A percentile compares a stretch with the other conserved stretches of the same genome.
Evolutionary conservation across 2,329 filamentous ascomycete species (phyloP).

Genomic region (Fusarium abutilonis): DNA sequence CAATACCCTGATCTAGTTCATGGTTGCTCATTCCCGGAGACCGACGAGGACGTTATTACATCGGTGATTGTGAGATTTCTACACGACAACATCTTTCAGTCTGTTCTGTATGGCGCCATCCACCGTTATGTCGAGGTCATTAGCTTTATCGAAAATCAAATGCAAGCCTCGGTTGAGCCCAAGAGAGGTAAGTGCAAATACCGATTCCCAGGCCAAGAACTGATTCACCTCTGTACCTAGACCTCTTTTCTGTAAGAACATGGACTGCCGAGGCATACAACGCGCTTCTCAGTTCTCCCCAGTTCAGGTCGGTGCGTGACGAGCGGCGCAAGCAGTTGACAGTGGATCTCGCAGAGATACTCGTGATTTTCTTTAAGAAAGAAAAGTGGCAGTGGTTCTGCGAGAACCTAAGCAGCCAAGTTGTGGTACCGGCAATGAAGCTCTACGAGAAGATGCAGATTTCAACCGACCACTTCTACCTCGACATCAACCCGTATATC

Average conservation of each 20-base stretch:
- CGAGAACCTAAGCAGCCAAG: constrained; percentile 40
- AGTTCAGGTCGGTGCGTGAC: constrained; percentile 44
- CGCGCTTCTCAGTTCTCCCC: constrained; percentile 48
- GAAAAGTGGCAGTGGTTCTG: constrained; percentile 40
- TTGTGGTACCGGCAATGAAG: constrained; percentile 50
- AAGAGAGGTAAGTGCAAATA: constrained; percentile 48
- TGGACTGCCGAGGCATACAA: constrained; percentile 54
- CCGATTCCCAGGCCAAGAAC: background rate
- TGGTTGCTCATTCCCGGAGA: constrained; percentile 49
- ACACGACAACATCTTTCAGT: constrained; percentile 51
- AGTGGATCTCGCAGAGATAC: constrained; percentile 42
- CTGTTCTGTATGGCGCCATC: constrained; percentile 45
- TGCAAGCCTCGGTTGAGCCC: constrained; percentile 51
- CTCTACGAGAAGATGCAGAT: constrained; percentile 54
- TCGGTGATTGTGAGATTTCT: constrained; percentile 51
- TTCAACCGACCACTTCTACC: constrained; percentile 53
- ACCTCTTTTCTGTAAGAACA: constrained; percentile 50
- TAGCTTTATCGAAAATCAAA: constrained; percentile 49
- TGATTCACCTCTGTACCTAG: constrained; percentile 30
- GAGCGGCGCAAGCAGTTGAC: constrained; percentile 44
- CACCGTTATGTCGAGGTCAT: constrained; percentile 43
- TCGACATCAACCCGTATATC: constrained; percentile 49
- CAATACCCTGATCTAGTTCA: constrained; percentile 48
- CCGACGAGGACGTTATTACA: constrained; percentile 52
- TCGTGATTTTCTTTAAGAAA: constrained; percentile 46